Base-by-base conservation (phyloP, 495 filamentous ascomycete species). In the Penicillium canariense region DNA sequence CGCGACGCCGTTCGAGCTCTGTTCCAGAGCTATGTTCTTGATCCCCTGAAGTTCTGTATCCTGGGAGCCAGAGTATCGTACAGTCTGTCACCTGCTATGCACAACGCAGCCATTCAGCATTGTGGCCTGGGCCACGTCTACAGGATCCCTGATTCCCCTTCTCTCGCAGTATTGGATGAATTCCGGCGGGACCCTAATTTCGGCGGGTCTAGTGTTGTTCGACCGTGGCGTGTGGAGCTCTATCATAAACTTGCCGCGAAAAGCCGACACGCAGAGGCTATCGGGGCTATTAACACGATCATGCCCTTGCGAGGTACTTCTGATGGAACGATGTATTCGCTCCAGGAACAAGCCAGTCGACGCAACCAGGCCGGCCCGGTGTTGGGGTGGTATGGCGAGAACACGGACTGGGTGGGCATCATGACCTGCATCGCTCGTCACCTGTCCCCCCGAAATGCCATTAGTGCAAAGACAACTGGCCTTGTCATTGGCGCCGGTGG, bases 351-450 rank as follows among this genome's bases (percentile, higher is more conserved):
- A 39, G 81, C 84, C 32, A 83, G 81, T 60, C 79, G 85, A 22
- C 78, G 87, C 25, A 86, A 87, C 67, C 83, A 80, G 60, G 76
- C 84, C 4, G 88, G 89, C 0, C 71, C 78, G 1, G 79, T 88
- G 4, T 64, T 78, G 44, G 85, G 81, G 4, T 86, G 90, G 58
- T 91, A 89, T 56, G 89, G 89, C 6, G 88, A 92, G 50, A 94
- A 94, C 64, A 94, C 88, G 0, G 89, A 92, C 69, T 94, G 88
- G 86, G 86, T 87, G 23, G 84, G 88, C 12, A 88, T 92, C 23
- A 73, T 82, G 62, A 77, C 76, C 5, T 90, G 87, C 57, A 78
- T 91, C 23, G 81, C 81, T 3, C 81, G 88, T 25, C 88, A 89
- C 49, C 83, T 92, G 46, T 91, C 88, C 11, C 89, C 89, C 10